Evolutionary conservation across 2,329 filamentous ascomycete species (phyloP), one percentile per base, ranked within the genome.

Genomic region (Claviceps spartinae): DNA sequence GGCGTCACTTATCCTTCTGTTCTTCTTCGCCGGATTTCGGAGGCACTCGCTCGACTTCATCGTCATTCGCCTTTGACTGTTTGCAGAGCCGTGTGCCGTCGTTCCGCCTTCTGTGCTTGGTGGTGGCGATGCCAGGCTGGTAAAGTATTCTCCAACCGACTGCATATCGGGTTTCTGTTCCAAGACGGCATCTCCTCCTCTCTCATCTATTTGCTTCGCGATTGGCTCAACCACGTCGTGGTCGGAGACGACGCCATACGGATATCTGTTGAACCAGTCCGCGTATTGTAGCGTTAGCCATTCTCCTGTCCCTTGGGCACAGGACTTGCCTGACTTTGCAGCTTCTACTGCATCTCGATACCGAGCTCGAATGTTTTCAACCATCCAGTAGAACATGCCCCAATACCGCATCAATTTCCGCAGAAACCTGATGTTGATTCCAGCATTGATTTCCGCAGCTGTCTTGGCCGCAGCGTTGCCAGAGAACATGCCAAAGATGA

Each of bases 361-460:
- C 55, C 94, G 82, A 51, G 91, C 86, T 54, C 93, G 89, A 38
- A 96, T 76, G 61, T 91, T 93, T 64, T 97, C 90, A 1, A 88
- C 85, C 78, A 97, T 90, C 70, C 89, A 96, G 64, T 95, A 88
- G 63, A 97, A 96, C 85, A 96, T 95, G 54, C 91, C 93, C 93
- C 93, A 98, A 62, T 93, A 90, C 54, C 87, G 87, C 73, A 95
- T 96, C 87, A 97, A 95, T 67, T 88, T 93, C 51, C 85, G 85
- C 45, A 98, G 71, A 61, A 93, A 97, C 62, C 85, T 87, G 60
- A 97, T 85, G 58, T 95, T 97, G 57, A 83, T 86, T 1, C 86
- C 82, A 16, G 96, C 73, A 61, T 95, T 90, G 57, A 83, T 81
- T 69, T 94, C 95, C 8, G 88, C 88, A 8, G 80, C 78, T 13